phyloP scores from a whole-genome alignment of 2,329 filamentous ascomycete genomes.

The Leptographium lundbergii region DNA sequence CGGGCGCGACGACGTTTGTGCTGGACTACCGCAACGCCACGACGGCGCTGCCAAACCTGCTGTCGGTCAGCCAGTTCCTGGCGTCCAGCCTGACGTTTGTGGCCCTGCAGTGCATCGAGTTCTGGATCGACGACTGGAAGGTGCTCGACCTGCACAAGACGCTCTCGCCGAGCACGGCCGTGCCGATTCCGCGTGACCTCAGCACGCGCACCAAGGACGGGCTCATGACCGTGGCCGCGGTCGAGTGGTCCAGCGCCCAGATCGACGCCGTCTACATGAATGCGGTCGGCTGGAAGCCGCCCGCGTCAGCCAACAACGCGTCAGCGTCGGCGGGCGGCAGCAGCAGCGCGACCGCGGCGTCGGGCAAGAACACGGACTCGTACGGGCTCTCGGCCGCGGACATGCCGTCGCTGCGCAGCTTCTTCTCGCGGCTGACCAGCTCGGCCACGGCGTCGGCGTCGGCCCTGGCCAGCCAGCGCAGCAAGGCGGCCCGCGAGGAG shows the following conservation, averaged over 20 bases:
- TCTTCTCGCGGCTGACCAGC: constrained; percentile 64
- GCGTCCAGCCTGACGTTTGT: constrained; percentile 95
- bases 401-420: constrained; percentile 56
- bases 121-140: constrained; percentile 81
- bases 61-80: constrained; percentile 82
- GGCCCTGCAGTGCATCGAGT: constrained; percentile 71
- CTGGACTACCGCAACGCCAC: constrained; percentile 85
- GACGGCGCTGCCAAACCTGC: constrained; percentile 72
- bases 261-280: constrained; percentile 88
- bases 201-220: constrained; percentile 75
- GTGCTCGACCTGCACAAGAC: constrained; percentile 74
- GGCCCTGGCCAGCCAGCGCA: constrained; percentile 34
- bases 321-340: not conserved
- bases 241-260: constrained; percentile 77
- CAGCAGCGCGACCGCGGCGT: not conserved
- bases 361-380: constrained; percentile 29
- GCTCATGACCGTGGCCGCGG: constrained; percentile 72
- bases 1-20: constrained; percentile 68
- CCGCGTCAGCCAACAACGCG: constrained; percentile 16
- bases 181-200: constrained; percentile 65
- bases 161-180: constrained; percentile 59
- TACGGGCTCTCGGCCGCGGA: constrained; percentile 37
- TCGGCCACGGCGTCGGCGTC: constrained; percentile 23
- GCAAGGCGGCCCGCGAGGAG: constrained; percentile 50
- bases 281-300: constrained; percentile 70